Base-by-base conservation (phyloP, 169 alveolate species). In the Toxoplasma gondii region DNA sequence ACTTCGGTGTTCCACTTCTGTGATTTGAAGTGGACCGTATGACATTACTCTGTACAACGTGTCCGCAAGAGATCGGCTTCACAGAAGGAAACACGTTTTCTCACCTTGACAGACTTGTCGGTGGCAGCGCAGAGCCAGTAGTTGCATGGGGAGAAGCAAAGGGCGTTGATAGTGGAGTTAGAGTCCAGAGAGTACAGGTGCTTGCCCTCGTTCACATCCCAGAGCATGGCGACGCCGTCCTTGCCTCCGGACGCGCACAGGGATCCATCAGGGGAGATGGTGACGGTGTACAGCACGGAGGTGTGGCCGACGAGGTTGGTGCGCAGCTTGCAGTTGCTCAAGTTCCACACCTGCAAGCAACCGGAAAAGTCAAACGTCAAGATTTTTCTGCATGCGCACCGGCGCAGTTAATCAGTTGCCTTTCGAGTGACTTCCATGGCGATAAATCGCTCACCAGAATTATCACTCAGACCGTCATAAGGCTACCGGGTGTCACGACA, bases 211-310 rank as follows among this genome's bases (percentile, higher is more conserved):
- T 97, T 98, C 84, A 98, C 98, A 94, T 98, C 99, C 99, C 99
- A 98, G 91, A 98, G 96, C 98, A 98, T 98, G 43, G 99, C 99
- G 64, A 98, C 98, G 82, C 99, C 99, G 94, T 98, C 99, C 96
- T 99, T 98, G n/a, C 99, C 99, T 16, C 99, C 99, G 36, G 99
- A 98, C 24, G 99, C 99, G 96, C 99, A 98, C 93, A 99, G 98
- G 22, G 99, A 98, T 17, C 99, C 99, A 94, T 99, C 99, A 10
- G 99, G 99, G 38, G 99, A 98, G 92, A 98, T 98, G 44, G 99
- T 97, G 82, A 98, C 98, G 84, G 99, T 96, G 97, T 98, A 98
- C 91, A 99, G 98, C 84, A 97, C 99, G 53, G 99, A 98, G 24
- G 99, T 98, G 97, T 99, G 99, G 90, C 99, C 99, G 49, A 96